Evolutionary conservation across 2,329 filamentous ascomycete species (phyloP), one percentile per base, ranked within the genome.

Genomic region (Arthroderma sp.): DNA sequence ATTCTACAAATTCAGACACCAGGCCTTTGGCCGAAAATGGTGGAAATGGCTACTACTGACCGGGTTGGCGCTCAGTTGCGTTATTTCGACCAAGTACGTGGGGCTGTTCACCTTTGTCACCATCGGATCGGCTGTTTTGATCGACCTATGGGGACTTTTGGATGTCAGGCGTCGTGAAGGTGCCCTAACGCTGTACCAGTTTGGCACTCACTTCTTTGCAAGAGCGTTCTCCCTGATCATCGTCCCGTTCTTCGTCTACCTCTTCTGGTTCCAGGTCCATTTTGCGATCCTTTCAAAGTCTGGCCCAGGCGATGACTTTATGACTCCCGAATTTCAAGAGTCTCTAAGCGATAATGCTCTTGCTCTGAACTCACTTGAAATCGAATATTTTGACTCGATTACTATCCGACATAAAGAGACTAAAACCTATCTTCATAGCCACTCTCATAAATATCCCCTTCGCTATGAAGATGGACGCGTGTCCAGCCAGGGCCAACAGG

Each of bases 251-350:
- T 73, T 96, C 58, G 93, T 98, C 68, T 98, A 98, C 66, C 77
- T 98, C 39, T 96, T 98, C 74, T 98, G 91, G 91, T 98, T 98
- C 80, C 91, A 98, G 73, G 88, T 98, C 29, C 91, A 98, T 69
- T 98, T 98, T 64, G 75, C 86, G 38, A 86, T 98, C 56, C 74
- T 98, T 50, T 82, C 70, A 53, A 77, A 82, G 48, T 96, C 91
- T 43, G 91, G 91, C 32, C 89, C 91, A 38, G 91, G 91, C 44
- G 91, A 98, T 60, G 89, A 96, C 59, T 98, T 98, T 69, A 98
- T 98, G 91, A 87, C 83, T 3, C 91, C 91, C 1, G 86, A 91
- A 59, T 98, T 98, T 71, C 91, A 98, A 69, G 88, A 94, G 69
- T 96, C 91, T 1, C 72, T 98, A 51, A 87, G 83, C 58, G 89